Base-by-base conservation (phyloP, 1,284 basidiomycete genomes). In the Termitomyces sp. region DNA sequence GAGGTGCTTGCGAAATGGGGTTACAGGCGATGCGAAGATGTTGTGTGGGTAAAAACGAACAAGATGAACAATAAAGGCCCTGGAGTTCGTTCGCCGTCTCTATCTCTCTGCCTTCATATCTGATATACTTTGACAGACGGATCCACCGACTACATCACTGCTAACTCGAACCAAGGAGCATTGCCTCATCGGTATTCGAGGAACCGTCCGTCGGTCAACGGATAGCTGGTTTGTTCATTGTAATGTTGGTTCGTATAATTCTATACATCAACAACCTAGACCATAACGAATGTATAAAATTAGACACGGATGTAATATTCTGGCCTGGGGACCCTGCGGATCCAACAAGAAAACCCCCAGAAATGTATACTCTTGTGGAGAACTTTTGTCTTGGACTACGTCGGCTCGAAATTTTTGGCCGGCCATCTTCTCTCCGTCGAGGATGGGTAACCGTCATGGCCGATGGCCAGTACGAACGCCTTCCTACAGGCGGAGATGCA, bases 181-280 rank as follows among this genome's bases (percentile, higher is more conserved):
- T 66, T 98, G 95, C 70, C 74, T 98, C 41, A 97, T 99, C 82
- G 97, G 97, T n/a, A 99, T 99, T 60, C 84, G 92, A 33, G 96
- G 96, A 1, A 99, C 96, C 0, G 96, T 99, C 2, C 83, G 95
- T 14, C 79, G 96, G 24, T 94, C 91, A 18, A 93, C 89, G 1
- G 96, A 99, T 67, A 86, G 84, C 53, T 89, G 91, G 84, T 96
- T 98, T 67, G 95, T 97, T 0, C 95, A 99, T 69, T 98, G 96
- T 69, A 99, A 99, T 68, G 88, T 99, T 58, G 90, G 87, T 89
- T 62, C 31, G 82, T 74, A 33, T 24, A 26, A 33, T 30, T 51
- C 49, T 7, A 37, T 40, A 44, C 40, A 16, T 39, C 39, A 10
- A n/a, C 34, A n/a, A 14, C n/a, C 21, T 16, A 13, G 8, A 16